These are phyloP conservation scores for Chimonanthus salicifolius DNA, from an alignment of 164 flowering plant genomes.

Conservation along the genomic window DNA sequence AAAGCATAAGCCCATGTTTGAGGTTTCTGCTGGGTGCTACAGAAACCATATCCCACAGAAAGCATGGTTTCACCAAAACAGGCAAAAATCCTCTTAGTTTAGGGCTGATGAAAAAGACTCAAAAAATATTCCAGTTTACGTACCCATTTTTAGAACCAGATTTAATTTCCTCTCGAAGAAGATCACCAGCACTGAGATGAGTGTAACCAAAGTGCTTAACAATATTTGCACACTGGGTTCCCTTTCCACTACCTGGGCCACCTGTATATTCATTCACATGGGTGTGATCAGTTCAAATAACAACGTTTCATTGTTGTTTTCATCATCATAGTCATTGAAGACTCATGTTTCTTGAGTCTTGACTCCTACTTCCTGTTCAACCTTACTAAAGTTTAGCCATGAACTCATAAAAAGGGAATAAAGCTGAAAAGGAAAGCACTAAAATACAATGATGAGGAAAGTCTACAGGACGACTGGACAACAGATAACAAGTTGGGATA, in stretches of 20 bases:
- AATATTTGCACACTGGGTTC: constrained; percentile 85
- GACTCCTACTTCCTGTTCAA: no score
- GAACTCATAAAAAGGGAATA: no score
- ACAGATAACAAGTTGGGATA: neutral
- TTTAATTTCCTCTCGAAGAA: constrained; percentile 85
- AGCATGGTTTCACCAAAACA: neutral
- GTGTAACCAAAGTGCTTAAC: constrained; percentile 85
- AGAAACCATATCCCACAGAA: no score
- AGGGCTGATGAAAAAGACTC: neutral
- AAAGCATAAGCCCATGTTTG: no score
- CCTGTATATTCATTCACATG: constrained; percentile 37
- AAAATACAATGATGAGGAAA: neutral
- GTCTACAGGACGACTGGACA: no score
- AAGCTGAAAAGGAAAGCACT: no score
- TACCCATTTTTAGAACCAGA: constrained; percentile 98
- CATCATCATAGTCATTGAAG: neutral
- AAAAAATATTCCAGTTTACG: neutral
- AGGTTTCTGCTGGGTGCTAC: no score
- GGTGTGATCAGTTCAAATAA: no score
- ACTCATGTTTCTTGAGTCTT: no score
- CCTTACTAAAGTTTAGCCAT: no score
- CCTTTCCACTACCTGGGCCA: constrained; percentile 98
- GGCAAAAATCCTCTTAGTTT: no score
- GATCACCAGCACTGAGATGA: constrained; percentile 98
- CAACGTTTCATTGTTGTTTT: neutral